Base-by-base conservation (phyloP, 352 stramenopile genomes). In the Pythium coloratum region DNA sequence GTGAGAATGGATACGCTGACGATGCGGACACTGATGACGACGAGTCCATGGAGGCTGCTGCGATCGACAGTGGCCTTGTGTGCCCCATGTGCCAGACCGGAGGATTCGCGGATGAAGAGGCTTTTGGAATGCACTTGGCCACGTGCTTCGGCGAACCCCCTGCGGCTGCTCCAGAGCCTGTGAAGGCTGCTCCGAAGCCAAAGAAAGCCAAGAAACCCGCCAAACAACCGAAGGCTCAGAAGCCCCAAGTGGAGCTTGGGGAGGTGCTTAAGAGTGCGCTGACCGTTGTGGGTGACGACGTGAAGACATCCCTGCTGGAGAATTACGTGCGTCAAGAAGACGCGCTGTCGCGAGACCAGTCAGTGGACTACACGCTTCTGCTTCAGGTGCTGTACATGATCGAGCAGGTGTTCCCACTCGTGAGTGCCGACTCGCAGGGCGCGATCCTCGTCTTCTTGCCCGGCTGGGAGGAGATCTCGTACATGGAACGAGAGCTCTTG, bases 51-150 rank as follows among this genome's bases (percentile, higher is more conserved):
- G 55, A 55, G 0, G 66, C 70, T 61, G 66, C 57, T 9, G 66
- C 64, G 0, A 71, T 94, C 47, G 70, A 75, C 59, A 68, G 44
- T 14, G 76, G 71, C 0, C 70, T 96, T 40, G 66, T 78, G 12
- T 98, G 93, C 64, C 82, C 91, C 6, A 86, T 97, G 73, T 98
- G 93, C 72, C 81, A 82, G 38, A 67, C 75, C 34, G 49, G 49
- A 13, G 81, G 81, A 12, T 96, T 98, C 66, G 66, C 69, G 10
- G 79, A 86, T 64, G 84, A 90, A 59, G 90, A 96, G 63, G 86
- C 91, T 46, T 93, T 98, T 50, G 91, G 91, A 16, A 88, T 86
- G 62, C 90, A 97, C 59, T 81, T 92, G 7, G 90, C 86, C 8
- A 92, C 77, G 28, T 97, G 92, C 67, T 89, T 90, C 64, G 85